A percentile compares a stretch with the other conserved stretches of the same genome.
Conservation (phyloP, 768 basidiomycete species). For the Myochromella boudieri region DNA sequence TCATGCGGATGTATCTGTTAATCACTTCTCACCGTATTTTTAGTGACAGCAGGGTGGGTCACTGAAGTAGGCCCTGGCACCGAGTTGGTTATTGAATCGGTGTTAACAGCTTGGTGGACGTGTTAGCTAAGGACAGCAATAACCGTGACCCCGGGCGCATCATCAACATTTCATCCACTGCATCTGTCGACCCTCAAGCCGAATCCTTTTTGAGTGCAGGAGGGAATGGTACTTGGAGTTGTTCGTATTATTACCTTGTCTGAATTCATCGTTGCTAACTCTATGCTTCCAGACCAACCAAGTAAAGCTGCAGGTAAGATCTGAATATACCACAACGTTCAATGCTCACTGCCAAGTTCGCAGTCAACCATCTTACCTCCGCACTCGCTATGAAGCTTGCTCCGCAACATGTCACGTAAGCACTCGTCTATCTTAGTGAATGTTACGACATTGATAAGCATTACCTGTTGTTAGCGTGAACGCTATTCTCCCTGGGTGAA, state of each 20-base stretch:
- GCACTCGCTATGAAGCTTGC: slow-evolving; percentile 67
- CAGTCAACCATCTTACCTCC: slow-evolving; percentile 79
- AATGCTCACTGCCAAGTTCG: neutral
- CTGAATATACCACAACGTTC: neutral
- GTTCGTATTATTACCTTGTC: slow-evolving; percentile 48
- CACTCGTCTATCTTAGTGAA: slow-evolving; percentile 11
- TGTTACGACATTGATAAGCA: slow-evolving; percentile 5
- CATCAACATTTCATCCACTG: slow-evolving; percentile 79
- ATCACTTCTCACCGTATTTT: slow-evolving; percentile 1
- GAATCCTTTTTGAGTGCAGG: slow-evolving; percentile 50
- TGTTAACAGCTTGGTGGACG: slow-evolving; percentile 47
- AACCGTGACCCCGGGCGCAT: slow-evolving; percentile 69
- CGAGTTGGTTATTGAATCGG: neutral
- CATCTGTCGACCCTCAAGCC: slow-evolving; percentile 52
- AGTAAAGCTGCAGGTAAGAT: slow-evolving; percentile 76
- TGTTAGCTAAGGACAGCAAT: slow-evolving; percentile 65
- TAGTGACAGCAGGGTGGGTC: slow-evolving; percentile 55
- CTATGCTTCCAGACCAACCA: slow-evolving; percentile 54
- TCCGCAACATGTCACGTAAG: slow-evolving; percentile 63
- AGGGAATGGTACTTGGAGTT: slow-evolving; percentile 76
- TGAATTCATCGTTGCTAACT: neutral
- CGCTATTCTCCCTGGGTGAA: slow-evolving; percentile 79
- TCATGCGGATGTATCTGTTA: neutral
- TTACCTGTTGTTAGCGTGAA: slow-evolving; percentile 57
- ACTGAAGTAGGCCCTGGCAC: neutral